Conservation (phyloP, 176 grass and related monocot genomes). For the maize (Zea mays) region Zm-B73-REFERENCE-NAM-5.0 NC_050099.1:95602001-95602500, state of each 20-base stretch:
- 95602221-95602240: conserved; percentile 44
- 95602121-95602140: too few species aligned
- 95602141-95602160: too few species aligned
- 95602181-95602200: too few species aligned
- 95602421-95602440: neutral
- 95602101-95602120: neutral
- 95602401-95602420: conserved; percentile 66
- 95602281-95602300: conserved; percentile 26
- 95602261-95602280: conserved; percentile 26
- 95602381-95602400: conserved; percentile 34
- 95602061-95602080: conserved; percentile 59
- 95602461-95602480: neutral
- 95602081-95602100: conserved; percentile 60
- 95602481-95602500: too few species aligned
- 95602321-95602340: conserved; percentile 49
- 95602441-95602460: neutral
- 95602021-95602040: conserved; percentile 76
- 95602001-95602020: conserved; percentile 68
- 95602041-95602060: conserved; percentile 72
- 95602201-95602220: too few species aligned
- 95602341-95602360: conserved; percentile 14
- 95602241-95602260: conserved; percentile 59
- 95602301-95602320: conserved; percentile 56
- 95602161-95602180: too few species aligned
- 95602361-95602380: conserved; percentile 63